Evolutionary conservation across 257 asterid species (phyloP).

Genomic region (Parsonsia alboflavescens): DNA sequence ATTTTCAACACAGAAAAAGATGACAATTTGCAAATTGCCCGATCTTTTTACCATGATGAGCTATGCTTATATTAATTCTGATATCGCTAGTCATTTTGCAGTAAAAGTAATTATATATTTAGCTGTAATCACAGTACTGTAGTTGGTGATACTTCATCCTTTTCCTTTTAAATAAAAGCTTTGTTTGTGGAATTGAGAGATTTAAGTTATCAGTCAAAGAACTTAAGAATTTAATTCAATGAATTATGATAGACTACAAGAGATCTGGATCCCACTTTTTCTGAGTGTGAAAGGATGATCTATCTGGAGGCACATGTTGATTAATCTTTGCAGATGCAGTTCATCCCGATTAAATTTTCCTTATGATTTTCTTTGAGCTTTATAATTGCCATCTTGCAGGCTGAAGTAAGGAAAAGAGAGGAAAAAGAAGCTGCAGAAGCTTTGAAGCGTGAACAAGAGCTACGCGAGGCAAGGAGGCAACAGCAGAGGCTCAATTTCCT

Average conservation of each 20-base stretch:
- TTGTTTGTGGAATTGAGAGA: not conserved
- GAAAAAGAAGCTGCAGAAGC: slow-evolving; percentile 99
- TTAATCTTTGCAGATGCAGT: slow-evolving; percentile 1
- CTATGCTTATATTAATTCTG: not conserved
- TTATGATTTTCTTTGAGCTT: slow-evolving; percentile 13
- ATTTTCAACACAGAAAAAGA: not conserved
- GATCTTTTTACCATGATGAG: not conserved
- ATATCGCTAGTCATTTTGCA: not conserved
- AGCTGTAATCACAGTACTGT: not conserved
- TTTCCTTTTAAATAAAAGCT: not conserved
- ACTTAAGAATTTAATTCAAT: slow-evolving; percentile 3
- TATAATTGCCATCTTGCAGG: slow-evolving; percentile 43
- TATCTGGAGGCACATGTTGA: not conserved
- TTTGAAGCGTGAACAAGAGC: slow-evolving; percentile 95
- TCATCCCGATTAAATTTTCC: slow-evolving; percentile 2
- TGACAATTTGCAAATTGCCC: not conserved
- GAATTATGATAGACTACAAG: not conserved
- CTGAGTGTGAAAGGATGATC: slow-evolving; percentile 1
- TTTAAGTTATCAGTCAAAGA: not conserved
- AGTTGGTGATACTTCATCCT: not conserved
- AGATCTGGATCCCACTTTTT: not conserved
- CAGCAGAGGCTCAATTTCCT: slow-evolving; percentile 96
- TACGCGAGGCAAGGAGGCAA: slow-evolving; percentile 98
- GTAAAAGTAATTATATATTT: not conserved
- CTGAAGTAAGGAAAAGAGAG: slow-evolving; percentile 92